Evolutionary conservation across 257 asterid species (phyloP).

Genomic region (Jaltomata sinuosa): DNA sequence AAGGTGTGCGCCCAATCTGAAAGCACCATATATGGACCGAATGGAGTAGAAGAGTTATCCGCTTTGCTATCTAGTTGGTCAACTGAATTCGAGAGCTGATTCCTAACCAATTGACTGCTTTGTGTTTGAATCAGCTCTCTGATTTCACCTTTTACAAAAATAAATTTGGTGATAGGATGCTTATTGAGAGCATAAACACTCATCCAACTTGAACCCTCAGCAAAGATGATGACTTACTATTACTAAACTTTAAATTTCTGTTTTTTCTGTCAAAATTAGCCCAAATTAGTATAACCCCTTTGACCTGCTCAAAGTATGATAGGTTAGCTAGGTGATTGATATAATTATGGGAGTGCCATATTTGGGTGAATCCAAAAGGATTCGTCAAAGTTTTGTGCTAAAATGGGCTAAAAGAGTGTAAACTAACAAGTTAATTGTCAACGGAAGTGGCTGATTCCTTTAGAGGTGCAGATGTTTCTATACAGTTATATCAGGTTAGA

Average conservation of each 20-base stretch:
- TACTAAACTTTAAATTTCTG: background rate
- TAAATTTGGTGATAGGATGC: background rate
- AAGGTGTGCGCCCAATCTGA: background rate
- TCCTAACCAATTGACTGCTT: background rate
- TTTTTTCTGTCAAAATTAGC: background rate
- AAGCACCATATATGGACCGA: background rate
- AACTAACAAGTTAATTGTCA: background rate
- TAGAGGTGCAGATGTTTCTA: background rate
- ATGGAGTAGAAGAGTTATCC: background rate
- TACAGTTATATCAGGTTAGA: background rate
- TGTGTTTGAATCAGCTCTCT: background rate
- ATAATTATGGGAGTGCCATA: background rate
- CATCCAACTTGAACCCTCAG: background rate
- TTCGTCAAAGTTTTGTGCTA: background rate
- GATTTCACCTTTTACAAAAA: background rate
- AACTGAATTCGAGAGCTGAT: background rate
- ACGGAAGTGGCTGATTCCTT: background rate
- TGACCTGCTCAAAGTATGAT: background rate
- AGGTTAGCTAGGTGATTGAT: background rate
- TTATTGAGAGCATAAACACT: background rate
- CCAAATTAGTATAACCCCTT: background rate
- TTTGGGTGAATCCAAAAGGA: background rate
- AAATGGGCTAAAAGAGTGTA: background rate
- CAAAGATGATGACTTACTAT: background rate
- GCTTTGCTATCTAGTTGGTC: background rate